phyloP scores from a whole-genome alignment of 2,329 filamentous ascomycete genomes.

The Gaeumannomyces sp. region DNA sequence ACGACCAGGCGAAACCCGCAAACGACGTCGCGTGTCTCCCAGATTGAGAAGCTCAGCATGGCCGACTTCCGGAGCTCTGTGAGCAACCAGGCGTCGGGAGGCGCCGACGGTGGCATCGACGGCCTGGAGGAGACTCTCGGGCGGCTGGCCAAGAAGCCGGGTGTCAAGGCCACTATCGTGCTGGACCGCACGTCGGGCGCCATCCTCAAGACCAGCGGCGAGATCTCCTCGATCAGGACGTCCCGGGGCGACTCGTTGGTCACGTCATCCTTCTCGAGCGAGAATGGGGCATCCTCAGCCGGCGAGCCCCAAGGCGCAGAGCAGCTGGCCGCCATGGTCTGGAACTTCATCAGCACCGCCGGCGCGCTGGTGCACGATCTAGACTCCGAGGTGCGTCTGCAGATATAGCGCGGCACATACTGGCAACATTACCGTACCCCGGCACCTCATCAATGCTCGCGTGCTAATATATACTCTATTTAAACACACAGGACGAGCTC shows the following conservation, averaged over 20 bases:
- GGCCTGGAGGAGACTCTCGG: constrained; percentile 60
- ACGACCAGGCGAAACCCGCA: not conserved
- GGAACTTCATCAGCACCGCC: constrained; percentile 65
- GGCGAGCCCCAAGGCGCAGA: constrained; percentile 49
- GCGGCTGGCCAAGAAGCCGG: constrained; percentile 69
- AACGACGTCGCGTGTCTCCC: not conserved
- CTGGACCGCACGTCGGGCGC: constrained; percentile 66
- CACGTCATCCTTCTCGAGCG: constrained; percentile 6
- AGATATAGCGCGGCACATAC: not conserved
- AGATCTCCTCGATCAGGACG: constrained; percentile 53
- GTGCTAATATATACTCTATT: constrained; percentile 5
- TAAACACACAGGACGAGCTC: constrained; percentile 56
- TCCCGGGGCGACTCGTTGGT: constrained; percentile 21
- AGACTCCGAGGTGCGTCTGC: constrained; percentile 55
- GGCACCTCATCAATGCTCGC: not conserved
- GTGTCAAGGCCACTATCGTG: constrained; percentile 71
- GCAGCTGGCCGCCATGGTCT: constrained; percentile 70
- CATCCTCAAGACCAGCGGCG: constrained; percentile 69
- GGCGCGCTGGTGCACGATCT: constrained; percentile 65
- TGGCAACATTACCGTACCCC: not conserved
- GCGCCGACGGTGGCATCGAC: constrained; percentile 36
- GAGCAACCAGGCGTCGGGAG: not conserved
- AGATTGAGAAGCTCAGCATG: not conserved
- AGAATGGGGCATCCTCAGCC: not conserved
- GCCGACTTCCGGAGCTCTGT: constrained; percentile 7